A percentile compares a stretch with the other conserved stretches of the same genome.
phyloP scores from a whole-genome alignment of 2,329 filamentous ascomycete species.

The Xylariaceae sp. region DNA sequence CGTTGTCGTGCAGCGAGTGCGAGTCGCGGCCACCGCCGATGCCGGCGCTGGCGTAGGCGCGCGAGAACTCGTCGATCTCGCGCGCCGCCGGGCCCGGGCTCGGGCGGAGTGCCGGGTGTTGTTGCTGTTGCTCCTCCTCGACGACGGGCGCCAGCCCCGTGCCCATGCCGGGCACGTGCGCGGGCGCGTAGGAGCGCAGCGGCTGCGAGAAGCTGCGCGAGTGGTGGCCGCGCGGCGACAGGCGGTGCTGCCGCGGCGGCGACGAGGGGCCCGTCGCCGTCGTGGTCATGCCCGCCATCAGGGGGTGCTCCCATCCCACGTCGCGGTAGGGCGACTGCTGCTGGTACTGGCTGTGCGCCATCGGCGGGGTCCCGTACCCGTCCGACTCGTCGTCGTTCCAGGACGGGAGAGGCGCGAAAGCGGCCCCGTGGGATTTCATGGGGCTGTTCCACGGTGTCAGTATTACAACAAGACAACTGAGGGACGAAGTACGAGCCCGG shows the following conservation, averaged over 20 bases:
- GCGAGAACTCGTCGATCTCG: conserved; percentile 39
- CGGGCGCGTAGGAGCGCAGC: conserved; percentile 15
- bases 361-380: not conserved
- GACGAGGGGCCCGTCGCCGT: not conserved
- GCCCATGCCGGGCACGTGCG: conserved; percentile 16
- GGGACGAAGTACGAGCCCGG: no score
- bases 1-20: conserved; percentile 7
- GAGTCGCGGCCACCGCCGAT: conserved; percentile 27
- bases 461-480: no score
- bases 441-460: no score
- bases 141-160: conserved; percentile 19
- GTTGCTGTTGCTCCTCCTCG: conserved; percentile 20
- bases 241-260: not conserved
- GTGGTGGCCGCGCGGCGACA: not conserved
- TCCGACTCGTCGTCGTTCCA: conserved; percentile 23
- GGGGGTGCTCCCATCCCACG: no score
- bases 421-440: conserved; percentile 24
- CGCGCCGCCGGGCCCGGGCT: conserved; percentile 33
- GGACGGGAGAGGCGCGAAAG: conserved; percentile 30
- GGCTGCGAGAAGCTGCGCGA: conserved; percentile 12
- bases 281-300: no score
- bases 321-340: no score
- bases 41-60: conserved; percentile 33
- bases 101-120: conserved; percentile 16
- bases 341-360: not conserved